Conservation (phyloP, 495 filamentous ascomycete species). For the Staphylotrichum tortipilum region DNA sequence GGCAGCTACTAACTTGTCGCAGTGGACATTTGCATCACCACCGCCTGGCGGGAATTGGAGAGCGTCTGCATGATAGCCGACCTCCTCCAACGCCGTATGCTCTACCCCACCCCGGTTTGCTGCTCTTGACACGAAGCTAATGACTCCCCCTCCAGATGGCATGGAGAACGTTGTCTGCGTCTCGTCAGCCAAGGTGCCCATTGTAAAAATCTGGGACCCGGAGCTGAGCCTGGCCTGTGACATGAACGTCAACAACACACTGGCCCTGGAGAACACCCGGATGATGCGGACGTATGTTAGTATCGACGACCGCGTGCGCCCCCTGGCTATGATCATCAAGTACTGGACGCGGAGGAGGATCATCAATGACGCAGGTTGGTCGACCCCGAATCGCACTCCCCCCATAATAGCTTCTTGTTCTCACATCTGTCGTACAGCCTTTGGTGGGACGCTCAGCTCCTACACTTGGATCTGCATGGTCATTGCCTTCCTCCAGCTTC, state of each 20-base stretch:
- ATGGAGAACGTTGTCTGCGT: conserved; percentile 96
- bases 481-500: conserved; percentile 87
- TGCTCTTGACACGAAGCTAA: conserved; percentile 18
- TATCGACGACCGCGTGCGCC: conserved; percentile 83
- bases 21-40: conserved; percentile 98
- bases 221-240: conserved; percentile 86
- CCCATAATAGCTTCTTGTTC: neutral
- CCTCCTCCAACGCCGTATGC: conserved; percentile 72
- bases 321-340: conserved; percentile 91
- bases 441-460: conserved; percentile 90
- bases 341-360: conserved; percentile 90
- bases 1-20: conserved; percentile 16
- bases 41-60: conserved; percentile 71
- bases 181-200: conserved; percentile 88
- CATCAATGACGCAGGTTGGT: conserved; percentile 89
- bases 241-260: conserved; percentile 96
- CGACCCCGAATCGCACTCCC: neutral
- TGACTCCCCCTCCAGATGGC: conserved; percentile 53
- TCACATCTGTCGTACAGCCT: conserved; percentile 43
- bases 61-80: conserved; percentile 81
- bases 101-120: neutral
- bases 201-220: conserved; percentile 98
- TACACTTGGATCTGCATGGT: conserved; percentile 99
- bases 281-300: conserved; percentile 98
- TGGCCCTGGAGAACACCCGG: conserved; percentile 89